Evolutionary conservation across 1,284 basidiomycete species (phyloP), one percentile per base, ranked within the genome.

Genomic region (Cystobasidium slooffiae): DNA sequence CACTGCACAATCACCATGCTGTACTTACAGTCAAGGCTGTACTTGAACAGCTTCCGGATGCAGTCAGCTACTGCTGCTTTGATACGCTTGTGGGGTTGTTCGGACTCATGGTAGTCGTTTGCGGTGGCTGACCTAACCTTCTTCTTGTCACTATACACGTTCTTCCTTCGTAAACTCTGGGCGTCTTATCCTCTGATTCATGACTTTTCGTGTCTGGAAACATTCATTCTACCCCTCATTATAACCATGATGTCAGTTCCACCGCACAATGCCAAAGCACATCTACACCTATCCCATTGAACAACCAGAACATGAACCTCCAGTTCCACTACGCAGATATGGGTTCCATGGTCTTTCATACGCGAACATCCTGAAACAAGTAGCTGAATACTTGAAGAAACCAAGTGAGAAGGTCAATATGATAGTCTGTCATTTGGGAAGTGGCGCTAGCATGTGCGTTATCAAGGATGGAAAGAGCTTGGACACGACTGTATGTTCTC

Each of bases 371-470:
- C 84, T 88, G 14, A 85, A 86, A 66, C 81, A 85, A n/a, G 88
- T 89, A 31, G 85, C 90, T 0, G 75, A 83, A 2, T 84, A 88
- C 79, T 84, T 93, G 16, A 76, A 84, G 16, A 89, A 89, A 80
- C 82, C 79, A 58, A 83, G 73, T 77, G 86, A 80, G 1, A 75
- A 85, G 31, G 80, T 85, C 52, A 91, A 89, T 80, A 85, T 94
- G 59, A 91, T 94, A 75, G 85, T 91, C 3, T 85, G 92, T 52
- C 93, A 94, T 81, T 87, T 94, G 66, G 93, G 93, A 1, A 91
- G 90, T 14, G 93, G 93, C 18, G 92, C 91, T 1, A 91, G 89
- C n/a, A 87, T 85, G 10, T 91, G 90, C 80, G 87, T 87, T 24
- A 90, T 95, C 80, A 85, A 86, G 64, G 81, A 85, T 51, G 93